Conservation (phyloP, 192 early-diverging fungal species). For the Coemansia sp. region DNA sequence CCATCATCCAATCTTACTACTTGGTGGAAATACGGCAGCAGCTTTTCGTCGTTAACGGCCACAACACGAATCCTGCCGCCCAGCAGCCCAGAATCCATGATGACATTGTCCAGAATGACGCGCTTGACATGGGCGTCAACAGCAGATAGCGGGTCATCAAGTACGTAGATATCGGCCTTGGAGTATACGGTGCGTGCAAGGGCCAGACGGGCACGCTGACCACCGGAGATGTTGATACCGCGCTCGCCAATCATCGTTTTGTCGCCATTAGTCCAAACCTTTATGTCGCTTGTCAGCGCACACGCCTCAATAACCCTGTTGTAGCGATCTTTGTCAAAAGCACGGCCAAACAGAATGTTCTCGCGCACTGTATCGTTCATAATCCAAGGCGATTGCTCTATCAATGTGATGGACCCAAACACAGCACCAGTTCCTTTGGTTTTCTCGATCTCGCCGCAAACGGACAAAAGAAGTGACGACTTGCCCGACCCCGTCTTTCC, state of each 20-base stretch:
- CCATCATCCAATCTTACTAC: slow-evolving; percentile 15
- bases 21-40: slow-evolving; percentile 24
- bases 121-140: slow-evolving; percentile 65
- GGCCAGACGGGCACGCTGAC: slow-evolving; percentile 57
- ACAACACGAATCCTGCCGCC: slow-evolving; percentile 53
- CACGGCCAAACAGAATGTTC: slow-evolving; percentile 78
- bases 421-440: slow-evolving; percentile 29
- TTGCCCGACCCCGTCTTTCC: slow-evolving; percentile 67
- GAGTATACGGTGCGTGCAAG: slow-evolving; percentile 68
- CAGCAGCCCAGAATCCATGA: slow-evolving; percentile 55
- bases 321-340: slow-evolving; percentile 60
- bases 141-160: slow-evolving; percentile 72
- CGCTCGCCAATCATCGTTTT: slow-evolving; percentile 70
- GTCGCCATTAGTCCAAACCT: slow-evolving; percentile 61
- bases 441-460: slow-evolving; percentile 58
- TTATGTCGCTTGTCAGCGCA: slow-evolving; percentile 66
- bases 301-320: slow-evolving; percentile 62
- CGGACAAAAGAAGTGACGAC: slow-evolving; percentile 61
- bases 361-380: slow-evolving; percentile 62
- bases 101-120: slow-evolving; percentile 64
- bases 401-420: slow-evolving; percentile 21
- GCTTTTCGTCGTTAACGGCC: slow-evolving; percentile 28
- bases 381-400: slow-evolving; percentile 37
- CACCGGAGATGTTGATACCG: slow-evolving; percentile 72
- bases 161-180: slow-evolving; percentile 64